Conservation (phyloP, 73 alveolate genomes). For the Paramecium bursaria region DNA sequence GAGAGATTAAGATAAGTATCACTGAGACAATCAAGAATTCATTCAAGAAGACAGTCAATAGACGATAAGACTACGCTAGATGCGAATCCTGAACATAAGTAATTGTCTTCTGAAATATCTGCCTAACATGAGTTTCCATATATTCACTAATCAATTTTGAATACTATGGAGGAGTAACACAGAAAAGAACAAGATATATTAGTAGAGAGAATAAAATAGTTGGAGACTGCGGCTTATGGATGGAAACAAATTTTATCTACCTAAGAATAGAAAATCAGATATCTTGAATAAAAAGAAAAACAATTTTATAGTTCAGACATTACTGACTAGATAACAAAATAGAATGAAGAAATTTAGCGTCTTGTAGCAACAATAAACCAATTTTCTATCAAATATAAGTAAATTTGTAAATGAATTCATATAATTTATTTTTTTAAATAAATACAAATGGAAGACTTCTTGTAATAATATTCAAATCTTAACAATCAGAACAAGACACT, state of each 20-base stretch:
- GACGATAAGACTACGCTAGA: conserved; percentile 19
- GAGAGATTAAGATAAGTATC: conserved; percentile 53
- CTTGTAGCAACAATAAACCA: no score
- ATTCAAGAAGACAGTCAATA: no score
- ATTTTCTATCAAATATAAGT: no score
- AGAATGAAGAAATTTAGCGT: conserved; percentile 34
- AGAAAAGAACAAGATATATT: conserved; percentile 18
- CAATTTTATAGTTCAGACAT: background rate
- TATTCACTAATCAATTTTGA: background rate
- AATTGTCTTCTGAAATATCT: conserved; percentile 22
- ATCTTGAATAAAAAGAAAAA: background rate
- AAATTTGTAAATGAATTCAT: no score
- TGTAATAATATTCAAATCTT: no score
- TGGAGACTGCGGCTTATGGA: background rate
- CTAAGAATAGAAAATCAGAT: conserved; percentile 25
- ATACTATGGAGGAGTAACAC: conserved; percentile 3
- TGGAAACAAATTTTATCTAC: conserved; percentile 41
- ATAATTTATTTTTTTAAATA: no score
- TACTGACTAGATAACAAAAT: conserved; percentile 7
- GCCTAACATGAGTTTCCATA: conserved; percentile 18
- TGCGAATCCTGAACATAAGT: background rate
- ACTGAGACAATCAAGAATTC: conserved; percentile 22
- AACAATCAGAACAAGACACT: no score
- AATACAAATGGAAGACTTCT: no score
- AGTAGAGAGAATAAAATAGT: background rate